phyloP scores from a whole-genome alignment of 1,284 basidiomycete species.

The Schizophyllum amplum region DNA sequence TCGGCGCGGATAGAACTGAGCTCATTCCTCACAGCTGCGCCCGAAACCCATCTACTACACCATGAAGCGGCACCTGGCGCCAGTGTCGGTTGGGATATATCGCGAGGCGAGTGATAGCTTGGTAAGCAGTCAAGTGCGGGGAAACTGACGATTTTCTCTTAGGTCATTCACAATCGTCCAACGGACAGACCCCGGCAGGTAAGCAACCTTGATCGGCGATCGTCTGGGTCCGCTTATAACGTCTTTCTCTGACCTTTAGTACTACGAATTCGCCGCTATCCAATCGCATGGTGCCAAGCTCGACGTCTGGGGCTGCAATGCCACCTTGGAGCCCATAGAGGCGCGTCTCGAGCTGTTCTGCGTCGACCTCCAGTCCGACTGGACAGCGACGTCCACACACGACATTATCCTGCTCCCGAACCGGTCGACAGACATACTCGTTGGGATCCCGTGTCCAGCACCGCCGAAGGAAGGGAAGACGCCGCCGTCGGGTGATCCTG shows the following conservation, averaged over 20 bases:
- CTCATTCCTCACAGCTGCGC: conserved; percentile 29
- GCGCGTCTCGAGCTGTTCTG: conserved; percentile 33
- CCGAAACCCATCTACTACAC: conserved; percentile 54
- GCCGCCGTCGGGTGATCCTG: conserved; percentile 14
- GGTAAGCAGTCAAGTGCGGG: too few species aligned
- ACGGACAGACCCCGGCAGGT: conserved; percentile 45
- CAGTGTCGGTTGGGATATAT: conserved; percentile 37
- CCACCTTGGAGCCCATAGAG: conserved; percentile 20
- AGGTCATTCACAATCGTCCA: conserved; percentile 39
- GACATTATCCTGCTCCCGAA: conserved; percentile 31
- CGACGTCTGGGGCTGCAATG: conserved; percentile 45
- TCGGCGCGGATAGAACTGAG: not conserved
- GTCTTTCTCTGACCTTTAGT: conserved; percentile 25
- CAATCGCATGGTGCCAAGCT: conserved; percentile 35
- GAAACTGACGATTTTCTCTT: not conserved
- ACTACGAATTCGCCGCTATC: conserved; percentile 52
- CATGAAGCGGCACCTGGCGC: conserved; percentile 44
- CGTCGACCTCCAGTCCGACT: conserved; percentile 31
- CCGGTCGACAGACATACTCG: conserved; percentile 36
- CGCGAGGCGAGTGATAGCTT: conserved; percentile 38
- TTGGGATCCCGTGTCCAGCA: conserved; percentile 25
- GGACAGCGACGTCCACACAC: conserved; percentile 18
- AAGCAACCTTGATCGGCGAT: conserved; percentile 1
- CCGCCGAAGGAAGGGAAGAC: conserved; percentile 19
- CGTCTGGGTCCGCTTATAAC: not conserved